Base-by-base conservation (phyloP, 108 stramenopile species). In the Cyclotella sp. region DNA sequence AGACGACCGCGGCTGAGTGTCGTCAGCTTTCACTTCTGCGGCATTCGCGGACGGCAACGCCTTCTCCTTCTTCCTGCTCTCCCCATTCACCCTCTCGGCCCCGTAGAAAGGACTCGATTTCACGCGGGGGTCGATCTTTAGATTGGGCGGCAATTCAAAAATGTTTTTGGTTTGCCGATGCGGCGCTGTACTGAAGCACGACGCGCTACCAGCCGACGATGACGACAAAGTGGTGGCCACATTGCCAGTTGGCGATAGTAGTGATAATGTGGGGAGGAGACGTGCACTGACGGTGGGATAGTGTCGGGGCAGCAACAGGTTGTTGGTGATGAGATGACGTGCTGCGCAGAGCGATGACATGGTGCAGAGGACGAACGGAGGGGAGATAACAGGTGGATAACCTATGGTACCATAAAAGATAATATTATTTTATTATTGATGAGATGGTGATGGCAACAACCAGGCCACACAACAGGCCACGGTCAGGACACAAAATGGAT, bases 71-170 rank as follows among this genome's bases (percentile, higher is more conserved):
- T 34, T 53, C 42, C 30, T 71, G 40, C 44, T 77, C 80, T 51
- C 58, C 78, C 24, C 70, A 59, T n/a, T 45, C 21, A 45, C 30
- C 45, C 13, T 19, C 46, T 73, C 59, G 14, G 65, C 60, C 14
- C 79, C 79, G 30, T 65, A 73, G 59, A 75, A 65, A 21, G 90
- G 90, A 9, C 88, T 83, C 68, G 81, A 79, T 19, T 85, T 85
- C 9, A 83, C 79, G 39, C 85, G 74, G 27, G 52, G 55, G 73
- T 91, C 90, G 64, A 91, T 80, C 21, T 61, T 84, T 19, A 91
- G 63, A 70, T 91, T 91, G 58, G 89, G 68, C 15, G 79, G 73
- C 21, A 75, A 8, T 65, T 75, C 63, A 9, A 65, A 63, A 34
- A 65, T 65, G 14, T 62, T 5, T 62, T 5, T 1, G 15, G 13